phyloP scores from a whole-genome alignment of 2,329 filamentous ascomycete genomes.

The Aspergillus puulaauensis region DNA sequence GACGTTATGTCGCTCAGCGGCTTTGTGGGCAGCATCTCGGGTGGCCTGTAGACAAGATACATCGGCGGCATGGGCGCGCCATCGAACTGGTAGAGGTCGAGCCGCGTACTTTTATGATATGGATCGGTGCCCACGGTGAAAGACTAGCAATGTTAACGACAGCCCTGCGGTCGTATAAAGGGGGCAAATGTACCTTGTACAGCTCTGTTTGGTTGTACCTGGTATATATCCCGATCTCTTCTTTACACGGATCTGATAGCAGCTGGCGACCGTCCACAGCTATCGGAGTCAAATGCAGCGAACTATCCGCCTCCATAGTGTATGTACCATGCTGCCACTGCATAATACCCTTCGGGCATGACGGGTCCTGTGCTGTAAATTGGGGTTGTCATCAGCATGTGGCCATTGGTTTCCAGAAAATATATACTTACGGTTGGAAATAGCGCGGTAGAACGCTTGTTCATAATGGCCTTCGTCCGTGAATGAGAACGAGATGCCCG shows the following conservation, averaged over 20 bases:
- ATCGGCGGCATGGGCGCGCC: constrained; percentile 66
- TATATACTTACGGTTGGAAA: constrained; percentile 63
- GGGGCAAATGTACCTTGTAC: constrained; percentile 53
- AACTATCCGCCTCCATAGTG: constrained; percentile 56
- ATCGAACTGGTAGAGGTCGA: constrained; percentile 65
- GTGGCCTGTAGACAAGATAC: constrained; percentile 63
- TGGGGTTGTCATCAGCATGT: background rate
- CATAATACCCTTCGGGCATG: constrained; percentile 65
- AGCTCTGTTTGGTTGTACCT: constrained; percentile 66
- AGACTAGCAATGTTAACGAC: constrained; percentile 28
- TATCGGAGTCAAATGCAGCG: constrained; percentile 60
- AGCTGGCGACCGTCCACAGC: constrained; percentile 67
- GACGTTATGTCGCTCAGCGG: constrained; percentile 60
- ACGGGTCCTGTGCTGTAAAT: constrained; percentile 54
- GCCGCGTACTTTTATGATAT: constrained; percentile 62
- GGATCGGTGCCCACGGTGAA: constrained; percentile 53
- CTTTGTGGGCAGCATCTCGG: constrained; percentile 68
- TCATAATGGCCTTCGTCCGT: constrained; percentile 67
- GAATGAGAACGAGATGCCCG: constrained; percentile 74
- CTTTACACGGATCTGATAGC: constrained; percentile 61
- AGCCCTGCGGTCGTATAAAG: background rate
- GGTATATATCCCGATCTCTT: constrained; percentile 53
- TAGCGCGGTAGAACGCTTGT: constrained; percentile 67
- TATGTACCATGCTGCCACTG: constrained; percentile 73
- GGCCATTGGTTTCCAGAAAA: background rate